Evolutionary conservation across 306 rosid genomes (phyloP), one percentile per base, ranked within the genome.

Genomic region (Malus orientalis): DNA sequence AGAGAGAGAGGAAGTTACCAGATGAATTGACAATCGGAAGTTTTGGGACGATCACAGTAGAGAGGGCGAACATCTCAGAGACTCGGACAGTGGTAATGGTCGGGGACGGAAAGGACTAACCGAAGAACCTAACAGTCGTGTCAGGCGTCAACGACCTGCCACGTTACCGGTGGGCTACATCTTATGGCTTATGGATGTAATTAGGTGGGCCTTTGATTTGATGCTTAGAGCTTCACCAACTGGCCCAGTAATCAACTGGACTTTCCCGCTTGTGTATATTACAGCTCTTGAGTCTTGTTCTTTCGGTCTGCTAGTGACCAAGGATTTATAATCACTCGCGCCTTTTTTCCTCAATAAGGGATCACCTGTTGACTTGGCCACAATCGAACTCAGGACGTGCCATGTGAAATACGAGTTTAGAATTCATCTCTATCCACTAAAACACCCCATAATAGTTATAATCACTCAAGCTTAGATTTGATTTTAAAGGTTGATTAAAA

Each of bases 101-200:
- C 23, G 29, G 30, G 63, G 3, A 61, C 69, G 11, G 67, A 59
- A 59, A 25, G 19, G 11, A 2, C 27, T 36, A 18, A 66, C 51
- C 25, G 70, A 66, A 20, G 49, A 36, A 66, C 70, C 70, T 66
- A 66, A 66, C 70, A 36, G 70, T 66, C 49, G 47, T 36, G 70
- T 36, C 27, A 10, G 20, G 49, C 14, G 49, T 36, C 70, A 65
- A 65, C 49, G 8, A 66, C 10, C 49, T 10, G 18, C 49, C 18
- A 15, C 55, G 54, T 49, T 15, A 5, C 18, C 0, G n/a, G 23
- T 63, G 68, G 68, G 23, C 44, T 63, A 6, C 44, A 4, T 30
- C 44, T 1, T 64, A 9, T 64, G 18, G 20, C 32, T n/a, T 30
- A 2, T 27, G 30, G 38, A 7, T 64, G 69, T 3, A 16, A 16